Conservation (phyloP, 345 rosid species). For the Salix purpurea region DNA sequence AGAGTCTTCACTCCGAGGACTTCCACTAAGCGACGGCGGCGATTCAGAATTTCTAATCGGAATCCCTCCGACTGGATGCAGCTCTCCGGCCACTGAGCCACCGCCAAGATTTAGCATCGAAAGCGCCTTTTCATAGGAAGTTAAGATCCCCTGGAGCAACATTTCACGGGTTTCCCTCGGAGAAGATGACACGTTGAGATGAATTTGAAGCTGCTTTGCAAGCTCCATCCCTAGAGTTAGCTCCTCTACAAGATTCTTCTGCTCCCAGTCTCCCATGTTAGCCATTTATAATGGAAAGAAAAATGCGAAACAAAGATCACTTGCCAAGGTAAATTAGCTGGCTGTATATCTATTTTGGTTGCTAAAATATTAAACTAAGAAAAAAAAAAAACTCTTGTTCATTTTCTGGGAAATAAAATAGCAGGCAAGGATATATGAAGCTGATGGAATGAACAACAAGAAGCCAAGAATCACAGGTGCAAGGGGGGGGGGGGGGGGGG, state of each 20-base stretch:
- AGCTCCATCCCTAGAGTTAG: slow-evolving; percentile 56
- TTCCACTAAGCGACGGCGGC: slow-evolving; percentile 41
- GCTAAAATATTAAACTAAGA: not conserved
- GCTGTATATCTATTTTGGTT: not conserved
- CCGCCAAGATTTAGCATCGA: slow-evolving; percentile 38
- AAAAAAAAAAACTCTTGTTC: too few species aligned
- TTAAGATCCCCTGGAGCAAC: slow-evolving; percentile 45
- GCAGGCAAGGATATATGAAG: not conserved
- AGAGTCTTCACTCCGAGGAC: slow-evolving; percentile 69
- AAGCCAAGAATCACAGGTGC: not conserved
- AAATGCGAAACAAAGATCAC: not conserved
- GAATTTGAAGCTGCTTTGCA: slow-evolving; percentile 45
- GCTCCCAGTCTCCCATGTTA: slow-evolving; percentile 50
- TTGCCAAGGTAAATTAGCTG: not conserved
- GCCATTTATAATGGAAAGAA: slow-evolving; percentile 17
- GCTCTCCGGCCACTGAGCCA: slow-evolving; percentile 8
- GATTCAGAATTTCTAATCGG: slow-evolving; percentile 34
- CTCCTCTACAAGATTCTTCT: slow-evolving; percentile 46
- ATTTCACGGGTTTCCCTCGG: slow-evolving; percentile 38
- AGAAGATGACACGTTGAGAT: slow-evolving; percentile 41
- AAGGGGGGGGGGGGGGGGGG: too few species aligned
- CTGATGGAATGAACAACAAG: not conserved
- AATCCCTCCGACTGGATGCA: slow-evolving; percentile 11
- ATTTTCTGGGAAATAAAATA: too few species aligned
- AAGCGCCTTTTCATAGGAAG: slow-evolving; percentile 59